phyloP scores from a whole-genome alignment of 345 rosid species.

The Moricandia moricandioides region DNA sequence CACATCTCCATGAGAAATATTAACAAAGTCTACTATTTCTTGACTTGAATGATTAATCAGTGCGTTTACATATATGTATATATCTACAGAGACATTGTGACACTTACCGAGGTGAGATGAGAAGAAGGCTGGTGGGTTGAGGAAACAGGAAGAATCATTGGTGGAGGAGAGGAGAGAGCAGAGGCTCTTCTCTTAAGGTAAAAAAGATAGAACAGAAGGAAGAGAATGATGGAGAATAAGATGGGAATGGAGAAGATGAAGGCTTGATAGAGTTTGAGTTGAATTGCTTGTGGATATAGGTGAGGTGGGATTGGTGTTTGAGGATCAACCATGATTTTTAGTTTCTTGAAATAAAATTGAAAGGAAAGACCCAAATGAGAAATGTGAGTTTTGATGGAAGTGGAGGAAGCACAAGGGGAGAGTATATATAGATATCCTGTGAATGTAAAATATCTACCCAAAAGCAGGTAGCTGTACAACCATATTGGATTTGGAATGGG shows the following conservation, averaged over 20 bases:
- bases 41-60: slow-evolving; percentile 8
- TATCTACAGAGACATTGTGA: slow-evolving; percentile 1
- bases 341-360: background rate
- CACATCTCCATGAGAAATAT: slow-evolving; percentile 1
- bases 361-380: slow-evolving; percentile 15
- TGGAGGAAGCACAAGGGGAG: slow-evolving; percentile 22
- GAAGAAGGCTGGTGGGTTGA: slow-evolving; percentile 41
- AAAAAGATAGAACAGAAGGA: slow-evolving; percentile 83
- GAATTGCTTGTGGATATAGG: slow-evolving; percentile 77
- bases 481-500: slow-evolving; percentile 17
- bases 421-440: slow-evolving; percentile 30
- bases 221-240: slow-evolving; percentile 85
- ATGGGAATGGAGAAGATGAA: slow-evolving; percentile 96
- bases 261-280: slow-evolving; percentile 90
- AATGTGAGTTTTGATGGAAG: slow-evolving; percentile 26
- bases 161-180: slow-evolving; percentile 42
- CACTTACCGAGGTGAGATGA: slow-evolving; percentile 50
- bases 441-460: slow-evolving; percentile 12
- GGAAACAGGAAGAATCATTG: slow-evolving; percentile 46
- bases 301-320: slow-evolving; percentile 60
- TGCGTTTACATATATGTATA: slow-evolving; percentile 9
- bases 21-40: background rate
- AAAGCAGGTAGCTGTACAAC: slow-evolving; percentile 28
- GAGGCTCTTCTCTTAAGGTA: slow-evolving; percentile 91
- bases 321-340: slow-evolving; percentile 55